A percentile compares a stretch with the other conserved stretches of the same genome.
These are phyloP conservation scores for Xylaria scruposa DNA, from an alignment of 495 filamentous ascomycete genomes.

Conservation along the genomic window DNA sequence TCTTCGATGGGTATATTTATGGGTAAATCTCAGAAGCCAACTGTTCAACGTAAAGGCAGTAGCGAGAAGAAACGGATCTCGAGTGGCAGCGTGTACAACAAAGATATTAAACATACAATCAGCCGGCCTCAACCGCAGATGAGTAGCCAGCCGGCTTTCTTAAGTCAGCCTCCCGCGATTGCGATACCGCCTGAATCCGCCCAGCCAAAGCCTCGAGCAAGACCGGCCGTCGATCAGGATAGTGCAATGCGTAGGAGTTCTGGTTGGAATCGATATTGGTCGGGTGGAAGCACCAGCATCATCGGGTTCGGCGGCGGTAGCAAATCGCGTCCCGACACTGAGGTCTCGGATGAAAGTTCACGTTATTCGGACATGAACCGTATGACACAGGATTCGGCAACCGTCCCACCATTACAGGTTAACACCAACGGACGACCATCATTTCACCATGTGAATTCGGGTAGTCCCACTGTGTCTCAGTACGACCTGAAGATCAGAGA, in stretches of 20 bases:
- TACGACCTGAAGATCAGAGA: slow-evolving; percentile 55
- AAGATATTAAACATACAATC: slow-evolving; percentile 61
- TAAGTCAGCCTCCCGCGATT: slow-evolving; percentile 47
- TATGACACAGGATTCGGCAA: slow-evolving; percentile 60
- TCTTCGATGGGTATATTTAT: slow-evolving; percentile 65
- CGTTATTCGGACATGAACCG: slow-evolving; percentile 59
- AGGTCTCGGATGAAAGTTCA: slow-evolving; percentile 55
- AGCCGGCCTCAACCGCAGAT: slow-evolving; percentile 59
- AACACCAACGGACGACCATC: slow-evolving; percentile 55
- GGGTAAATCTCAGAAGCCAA: slow-evolving; percentile 53
- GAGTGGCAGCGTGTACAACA: slow-evolving; percentile 54
- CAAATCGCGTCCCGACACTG: slow-evolving; percentile 51
- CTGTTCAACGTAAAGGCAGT: slow-evolving; percentile 53
- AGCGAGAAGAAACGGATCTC: slow-evolving; percentile 51
- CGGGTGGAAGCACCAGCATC: slow-evolving; percentile 61
- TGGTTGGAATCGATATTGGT: slow-evolving; percentile 68
- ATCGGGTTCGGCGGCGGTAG: slow-evolving; percentile 52
- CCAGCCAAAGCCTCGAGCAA: slow-evolving; percentile 46
- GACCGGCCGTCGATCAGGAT: slow-evolving; percentile 33
- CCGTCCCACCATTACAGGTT: slow-evolving; percentile 58
- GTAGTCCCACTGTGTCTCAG: slow-evolving; percentile 71
- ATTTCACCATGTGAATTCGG: slow-evolving; percentile 65
- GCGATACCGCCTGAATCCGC: slow-evolving; percentile 47
- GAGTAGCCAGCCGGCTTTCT: slow-evolving; percentile 34
- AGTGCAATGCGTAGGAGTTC: slow-evolving; percentile 58